These are phyloP conservation scores for Meripilus lineatus DNA, from an alignment of 1,284 basidiomycete species.

Conservation along the genomic window DNA sequence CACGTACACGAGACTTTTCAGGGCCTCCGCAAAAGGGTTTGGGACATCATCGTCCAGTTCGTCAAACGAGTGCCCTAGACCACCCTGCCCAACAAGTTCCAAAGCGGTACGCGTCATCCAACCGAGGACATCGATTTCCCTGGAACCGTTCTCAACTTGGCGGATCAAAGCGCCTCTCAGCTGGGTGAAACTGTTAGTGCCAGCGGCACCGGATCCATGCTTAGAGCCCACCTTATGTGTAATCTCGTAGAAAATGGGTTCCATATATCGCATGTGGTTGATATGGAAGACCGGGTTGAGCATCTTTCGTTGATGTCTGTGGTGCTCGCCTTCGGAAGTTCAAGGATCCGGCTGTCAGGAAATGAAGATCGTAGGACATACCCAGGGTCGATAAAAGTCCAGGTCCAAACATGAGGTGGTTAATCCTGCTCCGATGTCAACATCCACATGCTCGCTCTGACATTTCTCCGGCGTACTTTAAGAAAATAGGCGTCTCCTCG, in stretches of 20 bases:
- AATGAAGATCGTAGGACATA: background rate
- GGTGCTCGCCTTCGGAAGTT: conserved; percentile 7
- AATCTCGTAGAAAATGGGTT: conserved; percentile 7
- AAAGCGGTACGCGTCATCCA: conserved; percentile 35
- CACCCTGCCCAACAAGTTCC: conserved; percentile 29
- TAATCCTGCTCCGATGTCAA: conserved; percentile 3
- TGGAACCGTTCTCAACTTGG: conserved; percentile 11
- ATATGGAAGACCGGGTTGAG: conserved; percentile 9
- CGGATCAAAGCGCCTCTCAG: conserved; percentile 12
- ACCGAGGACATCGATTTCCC: conserved; percentile 31
- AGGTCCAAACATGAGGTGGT: conserved; percentile 4
- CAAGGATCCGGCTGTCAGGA: no score
- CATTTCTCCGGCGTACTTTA: conserved; percentile 14
- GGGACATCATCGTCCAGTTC: conserved; percentile 20
- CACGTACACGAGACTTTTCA: conserved; percentile 26
- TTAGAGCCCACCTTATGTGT: conserved; percentile 3
- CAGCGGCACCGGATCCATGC: background rate
- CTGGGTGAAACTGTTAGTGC: conserved; percentile 3
- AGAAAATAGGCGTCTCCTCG: conserved; percentile 27
- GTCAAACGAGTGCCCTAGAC: conserved; percentile 39
- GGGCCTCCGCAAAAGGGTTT: conserved; percentile 25
- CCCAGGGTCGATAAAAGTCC: conserved; percentile 6
- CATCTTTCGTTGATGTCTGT: conserved; percentile 6
- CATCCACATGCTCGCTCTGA: background rate
- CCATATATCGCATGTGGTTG: conserved; percentile 9